Percentiles rank a stretch among this genome's conserved stretches.
These are phyloP conservation scores for Aspergillus terreus DNA, from an alignment of 2,329 filamentous ascomycete species.

Conservation along the genomic window DNA sequence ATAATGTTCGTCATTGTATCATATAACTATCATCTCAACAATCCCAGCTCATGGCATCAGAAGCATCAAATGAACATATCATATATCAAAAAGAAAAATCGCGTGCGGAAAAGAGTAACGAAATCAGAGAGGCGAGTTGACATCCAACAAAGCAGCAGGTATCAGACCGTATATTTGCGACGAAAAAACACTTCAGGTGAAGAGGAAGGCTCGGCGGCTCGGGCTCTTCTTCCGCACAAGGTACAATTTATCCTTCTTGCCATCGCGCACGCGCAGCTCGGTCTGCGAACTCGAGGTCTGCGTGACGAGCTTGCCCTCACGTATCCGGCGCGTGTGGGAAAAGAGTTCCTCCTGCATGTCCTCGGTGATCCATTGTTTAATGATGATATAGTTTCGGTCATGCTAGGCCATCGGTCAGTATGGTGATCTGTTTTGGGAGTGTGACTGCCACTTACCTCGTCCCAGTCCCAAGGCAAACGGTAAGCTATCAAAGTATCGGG, in stretches of 20 bases:
- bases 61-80: slow-evolving; percentile 1
- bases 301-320: slow-evolving; percentile 48
- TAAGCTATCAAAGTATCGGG: slow-evolving; percentile 46
- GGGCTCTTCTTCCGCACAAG: slow-evolving; percentile 45
- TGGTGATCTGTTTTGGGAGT: not conserved
- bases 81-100: slow-evolving; percentile 4
- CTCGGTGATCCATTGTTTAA: slow-evolving; percentile 70
- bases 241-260: slow-evolving; percentile 43
- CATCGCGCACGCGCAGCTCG: slow-evolving; percentile 41
- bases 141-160: slow-evolving; percentile 4
- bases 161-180: slow-evolving; percentile 1
- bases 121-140: slow-evolving; percentile 6
- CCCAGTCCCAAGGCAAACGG: slow-evolving; percentile 45
- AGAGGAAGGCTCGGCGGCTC: slow-evolving; percentile 30
- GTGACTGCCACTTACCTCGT: slow-evolving; percentile 35
- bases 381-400: slow-evolving; percentile 67
- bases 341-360: slow-evolving; percentile 69
- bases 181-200: slow-evolving; percentile 22
- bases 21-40: slow-evolving; percentile 14
- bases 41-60: slow-evolving; percentile 19
- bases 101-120: not conserved
- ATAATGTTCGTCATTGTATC: slow-evolving; percentile 11
- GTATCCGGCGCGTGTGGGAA: slow-evolving; percentile 64
- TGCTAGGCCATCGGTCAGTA: slow-evolving; percentile 27
- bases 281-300: slow-evolving; percentile 34